Evolutionary conservation across 1,139 yeast species (phyloP), one percentile per base, ranked within the genome.

Genomic region (Williopsis jadinii): DNA sequence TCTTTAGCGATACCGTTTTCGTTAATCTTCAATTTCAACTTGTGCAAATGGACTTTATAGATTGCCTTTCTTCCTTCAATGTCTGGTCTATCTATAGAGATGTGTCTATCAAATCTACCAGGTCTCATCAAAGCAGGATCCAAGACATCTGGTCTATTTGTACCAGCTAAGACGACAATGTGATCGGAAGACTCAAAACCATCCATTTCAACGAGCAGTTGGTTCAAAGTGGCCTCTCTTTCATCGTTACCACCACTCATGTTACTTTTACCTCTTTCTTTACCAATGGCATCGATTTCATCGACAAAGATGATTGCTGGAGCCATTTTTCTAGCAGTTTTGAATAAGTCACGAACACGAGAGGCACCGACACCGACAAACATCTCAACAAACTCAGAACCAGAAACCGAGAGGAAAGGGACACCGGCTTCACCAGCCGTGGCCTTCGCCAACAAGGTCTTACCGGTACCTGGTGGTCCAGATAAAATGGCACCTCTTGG

Each of bases 401-500:
- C 90, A 0, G 88, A 80, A n/a, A 83, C 92, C 32, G 85, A 79
- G 51, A 77, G 76, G 56, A 84, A 84, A 34, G 94, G 90, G 28
- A 83, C 92, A 41, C 84, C 84, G 2, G 92, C 92, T 60, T 84
- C 92, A 56, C 92, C 92, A 8, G 92, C 92, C 29, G 92, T 83
- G 1, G 92, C 92, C 58, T 81, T 83, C 10, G 92, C 92, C 43
- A 84, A 64, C 38, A 84, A 67, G 1, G 94, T 84, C 59, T 84
- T 84, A 74, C 94, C 94, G 5, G 92, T 84, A 67, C 94, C 94
- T 37, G 94, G 94, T 33, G 92, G 87, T 47, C 94, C 94, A 0
- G 88, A 80, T 39, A 84, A 66, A 42, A 84, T 80, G 9, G 92
- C 92, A 57, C 94, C 94, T 61, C 92, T 71, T 36, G 94, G 94